Base-by-base conservation (phyloP, 140 eudicot genomes). In the Bidens hawaiensis region DNA sequence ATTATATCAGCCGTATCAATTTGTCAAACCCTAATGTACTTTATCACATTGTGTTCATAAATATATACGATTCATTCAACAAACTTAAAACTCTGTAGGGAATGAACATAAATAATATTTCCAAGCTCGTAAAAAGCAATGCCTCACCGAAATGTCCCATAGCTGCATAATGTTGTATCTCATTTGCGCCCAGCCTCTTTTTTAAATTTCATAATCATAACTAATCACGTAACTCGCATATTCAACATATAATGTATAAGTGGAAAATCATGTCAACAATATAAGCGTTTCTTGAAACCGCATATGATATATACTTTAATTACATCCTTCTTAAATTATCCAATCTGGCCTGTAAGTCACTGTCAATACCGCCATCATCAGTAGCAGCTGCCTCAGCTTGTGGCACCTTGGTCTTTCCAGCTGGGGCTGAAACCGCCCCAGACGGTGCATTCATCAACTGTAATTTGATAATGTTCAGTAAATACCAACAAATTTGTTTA, bases 401-500 rank as follows among this genome's bases (percentile, higher is more conserved):
- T 48, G 85, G 77, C 68, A 56, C 76, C 66, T 80, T 82, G 8
- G 79, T 70, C 59, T 87, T 82, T 9, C 88, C 85, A 19, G 94
- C 90, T 26, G 94, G 82, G 7, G 76, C 88, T 3, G 85, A 43
- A 10, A 81, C 53, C 9, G 74, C 79, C 62, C 79, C 79, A 7
- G 90, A 88, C 3, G 96, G 96, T 25, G 96, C 96, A 64, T 70
- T 85, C 74, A 84, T 71, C 75, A 88, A 85, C 96, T 88, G 80
- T 57, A 60, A 65, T 12, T 14, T 58, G 19, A 69, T 7, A 15
- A 48, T 55, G 45, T 46, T 55, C 17, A 47, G 0, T 50, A 8
- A 63, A 28, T 19, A 64, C 69, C 56, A 7, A 42, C 5, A 27
- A 10, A 38, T 6, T 10, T 38, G 45, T 38, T 38, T 38, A 38